Conservation (phyloP, 805 yeast species). For the Priceomyces melissophilus region DNA sequence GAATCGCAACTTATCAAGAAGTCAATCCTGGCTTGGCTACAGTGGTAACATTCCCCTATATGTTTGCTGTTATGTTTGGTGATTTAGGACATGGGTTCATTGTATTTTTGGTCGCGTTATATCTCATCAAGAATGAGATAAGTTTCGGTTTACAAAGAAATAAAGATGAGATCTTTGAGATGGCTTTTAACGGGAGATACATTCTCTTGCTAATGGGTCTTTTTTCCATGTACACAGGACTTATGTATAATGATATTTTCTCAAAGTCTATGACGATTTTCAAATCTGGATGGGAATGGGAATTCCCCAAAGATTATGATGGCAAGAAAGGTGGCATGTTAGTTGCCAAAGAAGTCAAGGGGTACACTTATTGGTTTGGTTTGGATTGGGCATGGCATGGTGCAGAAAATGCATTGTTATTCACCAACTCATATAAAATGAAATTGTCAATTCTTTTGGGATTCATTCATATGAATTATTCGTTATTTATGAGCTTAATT, state of each 20-base stretch:
- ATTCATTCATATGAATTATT: conserved; percentile 69
- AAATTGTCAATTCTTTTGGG: conserved; percentile 75
- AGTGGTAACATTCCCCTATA: conserved; percentile 71
- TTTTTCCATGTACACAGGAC: conserved; percentile 72
- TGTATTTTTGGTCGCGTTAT: conserved; percentile 51
- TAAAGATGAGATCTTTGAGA: conserved; percentile 72
- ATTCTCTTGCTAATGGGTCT: conserved; percentile 67
- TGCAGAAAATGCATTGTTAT: conserved; percentile 66
- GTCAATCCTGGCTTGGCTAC: conserved; percentile 76
- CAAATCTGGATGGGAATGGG: conserved; percentile 68
- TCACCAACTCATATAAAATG: conserved; percentile 75
- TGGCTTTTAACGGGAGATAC: conserved; percentile 73
- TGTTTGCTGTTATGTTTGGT: conserved; percentile 85
- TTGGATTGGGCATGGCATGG: conserved; percentile 79
- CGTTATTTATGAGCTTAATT: conserved; percentile 63
- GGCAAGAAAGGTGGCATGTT: conserved; percentile 27
- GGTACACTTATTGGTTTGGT: conserved; percentile 59
- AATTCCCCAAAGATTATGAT: conserved; percentile 46
- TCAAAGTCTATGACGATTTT: conserved; percentile 69
- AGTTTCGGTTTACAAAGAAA: conserved; percentile 49
- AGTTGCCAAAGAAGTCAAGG: conserved; percentile 39
- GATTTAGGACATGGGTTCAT: conserved; percentile 77
- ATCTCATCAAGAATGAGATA: conserved; percentile 54
- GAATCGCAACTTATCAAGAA: conserved; percentile 71
- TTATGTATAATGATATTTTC: conserved; percentile 68